Percentiles rank a stretch among this genome's conserved stretches.
Evolutionary conservation across 2,329 filamentous ascomycete genomes (phyloP).

Genomic region (Cytospora piceicola): DNA sequence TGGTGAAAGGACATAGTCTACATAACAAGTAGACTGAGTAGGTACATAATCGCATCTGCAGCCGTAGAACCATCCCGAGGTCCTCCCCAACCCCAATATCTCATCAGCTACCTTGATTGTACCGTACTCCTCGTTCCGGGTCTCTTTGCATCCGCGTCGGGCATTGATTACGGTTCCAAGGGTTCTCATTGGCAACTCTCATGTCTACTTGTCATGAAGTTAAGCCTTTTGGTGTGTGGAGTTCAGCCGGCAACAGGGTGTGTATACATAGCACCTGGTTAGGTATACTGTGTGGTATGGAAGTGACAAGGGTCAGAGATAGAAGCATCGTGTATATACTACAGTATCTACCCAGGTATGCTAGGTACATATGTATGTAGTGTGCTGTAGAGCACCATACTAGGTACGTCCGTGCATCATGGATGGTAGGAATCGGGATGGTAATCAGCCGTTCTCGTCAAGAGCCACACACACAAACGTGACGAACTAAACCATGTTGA

Average conservation of each 20-base stretch:
- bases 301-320: no score
- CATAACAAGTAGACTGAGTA: background rate
- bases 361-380: no score
- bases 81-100: background rate
- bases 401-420: background rate
- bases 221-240: background rate
- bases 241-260: background rate
- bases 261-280: no score
- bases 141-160: background rate
- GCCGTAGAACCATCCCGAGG: no score
- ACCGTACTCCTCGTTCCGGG: background rate
- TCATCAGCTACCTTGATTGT: no score
- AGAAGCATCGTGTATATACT: no score
- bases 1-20: background rate
- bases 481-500: constrained; percentile 1
- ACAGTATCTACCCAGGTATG: no score
- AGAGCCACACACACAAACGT: background rate
- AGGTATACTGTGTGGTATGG: no score
- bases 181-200: background rate
- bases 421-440: background rate
- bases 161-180: background rate
- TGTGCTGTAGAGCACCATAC: no score
- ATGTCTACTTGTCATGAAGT: background rate
- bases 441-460: background rate
- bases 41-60: background rate